Percentiles rank a stretch among this genome's conserved stretches.
Conservation (phyloP, 192 early-diverging fungal species). For the Podila horticola region DNA sequence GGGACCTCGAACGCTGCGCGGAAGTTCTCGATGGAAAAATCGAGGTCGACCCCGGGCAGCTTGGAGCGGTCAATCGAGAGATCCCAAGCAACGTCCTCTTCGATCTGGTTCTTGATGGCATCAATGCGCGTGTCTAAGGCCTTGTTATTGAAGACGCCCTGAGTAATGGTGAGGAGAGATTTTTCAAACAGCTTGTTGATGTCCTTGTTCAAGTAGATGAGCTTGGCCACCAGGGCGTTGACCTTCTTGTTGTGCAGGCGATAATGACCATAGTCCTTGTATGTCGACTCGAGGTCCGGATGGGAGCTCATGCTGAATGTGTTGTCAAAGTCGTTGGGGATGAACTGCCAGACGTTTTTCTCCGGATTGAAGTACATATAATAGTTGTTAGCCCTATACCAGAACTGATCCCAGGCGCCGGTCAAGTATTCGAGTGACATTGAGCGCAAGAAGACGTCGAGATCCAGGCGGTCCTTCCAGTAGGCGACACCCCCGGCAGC, state of each 20-base stretch:
- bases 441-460: conserved; percentile 29
- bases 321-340: conserved; percentile 54
- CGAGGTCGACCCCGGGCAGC: conserved; percentile 18
- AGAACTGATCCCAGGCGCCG: conserved; percentile 49
- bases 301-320: conserved; percentile 49
- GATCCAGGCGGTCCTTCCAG: conserved; percentile 41
- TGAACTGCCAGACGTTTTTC: conserved; percentile 21
- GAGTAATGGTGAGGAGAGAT: conserved; percentile 14
- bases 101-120: conserved; percentile 40
- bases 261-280: conserved; percentile 27
- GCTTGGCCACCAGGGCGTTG: conserved; percentile 48
- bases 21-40: conserved; percentile 15
- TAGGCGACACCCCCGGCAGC: conserved; percentile 5
- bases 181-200: conserved; percentile 34
- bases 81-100: conserved; percentile 49
- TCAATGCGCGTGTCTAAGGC: conserved; percentile 31
- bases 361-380: conserved; percentile 37
- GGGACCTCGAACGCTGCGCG: conserved; percentile 6
- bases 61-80: conserved; percentile 30
- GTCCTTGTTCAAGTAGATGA: conserved; percentile 23
- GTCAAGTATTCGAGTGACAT: conserved; percentile 46
- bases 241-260: conserved; percentile 7
- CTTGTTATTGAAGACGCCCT: conserved; percentile 19
- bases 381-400: conserved; percentile 52
- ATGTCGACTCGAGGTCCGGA: conserved; percentile 14